Conservation (phyloP, 805 yeast species). For the Metschnikowia arizonensis region DNA sequence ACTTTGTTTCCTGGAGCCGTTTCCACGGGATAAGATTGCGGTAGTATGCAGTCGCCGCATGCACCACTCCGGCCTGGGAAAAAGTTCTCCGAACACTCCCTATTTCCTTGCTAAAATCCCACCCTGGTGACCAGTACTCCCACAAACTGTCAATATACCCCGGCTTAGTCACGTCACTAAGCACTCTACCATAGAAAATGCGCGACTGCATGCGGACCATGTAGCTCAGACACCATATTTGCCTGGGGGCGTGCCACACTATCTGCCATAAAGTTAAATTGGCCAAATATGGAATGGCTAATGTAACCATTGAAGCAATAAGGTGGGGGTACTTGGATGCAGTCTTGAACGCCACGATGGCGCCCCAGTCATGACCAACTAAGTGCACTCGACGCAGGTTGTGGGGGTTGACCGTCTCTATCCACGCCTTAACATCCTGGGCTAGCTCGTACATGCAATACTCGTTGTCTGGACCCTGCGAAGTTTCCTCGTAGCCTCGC, state of each 20-base stretch:
- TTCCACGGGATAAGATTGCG: slow-evolving; percentile 23
- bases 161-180: slow-evolving; percentile 15
- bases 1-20: slow-evolving; percentile 16
- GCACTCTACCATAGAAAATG: slow-evolving; percentile 19
- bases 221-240: slow-evolving; percentile 33
- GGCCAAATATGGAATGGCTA: slow-evolving; percentile 38
- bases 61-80: slow-evolving; percentile 24
- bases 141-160: slow-evolving; percentile 33
- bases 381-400: slow-evolving; percentile 30
- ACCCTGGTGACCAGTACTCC: slow-evolving; percentile 39
- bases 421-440: slow-evolving; percentile 33
- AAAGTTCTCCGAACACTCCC: slow-evolving; percentile 28
- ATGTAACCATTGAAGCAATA: slow-evolving; percentile 29
- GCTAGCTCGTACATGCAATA: slow-evolving; percentile 31
- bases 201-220: slow-evolving; percentile 36
- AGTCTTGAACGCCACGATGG: slow-evolving; percentile 33
- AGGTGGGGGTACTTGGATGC: slow-evolving; percentile 33
- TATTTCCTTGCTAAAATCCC: slow-evolving; percentile 29
- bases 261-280: slow-evolving; percentile 27
- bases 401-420: slow-evolving; percentile 20
- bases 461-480: slow-evolving; percentile 23
- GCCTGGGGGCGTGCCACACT: slow-evolving; percentile 30
- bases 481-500: slow-evolving; percentile 37
- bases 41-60: slow-evolving; percentile 38
- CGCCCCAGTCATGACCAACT: slow-evolving; percentile 46